Conservation (phyloP, 2,329 filamentous ascomycete species). For the Trichoderma guizhouense region DNA sequence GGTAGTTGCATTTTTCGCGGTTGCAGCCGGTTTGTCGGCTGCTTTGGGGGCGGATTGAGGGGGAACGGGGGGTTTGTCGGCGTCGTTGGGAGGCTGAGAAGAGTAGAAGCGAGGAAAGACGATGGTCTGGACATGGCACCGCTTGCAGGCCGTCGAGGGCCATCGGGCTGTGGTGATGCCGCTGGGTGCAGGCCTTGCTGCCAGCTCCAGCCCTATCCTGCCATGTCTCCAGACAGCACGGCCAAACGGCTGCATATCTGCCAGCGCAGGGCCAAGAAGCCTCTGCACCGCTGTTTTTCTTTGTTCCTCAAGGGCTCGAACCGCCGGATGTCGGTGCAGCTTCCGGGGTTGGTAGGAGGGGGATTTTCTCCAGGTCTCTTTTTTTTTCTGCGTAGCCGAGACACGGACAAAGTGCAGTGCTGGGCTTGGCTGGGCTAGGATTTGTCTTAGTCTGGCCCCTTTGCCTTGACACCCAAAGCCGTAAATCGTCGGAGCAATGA, state of each 20-base stretch:
- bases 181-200: conserved; percentile 1
- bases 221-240: conserved; percentile 32
- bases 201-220: conserved; percentile 25
- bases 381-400: neutral
- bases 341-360: neutral
- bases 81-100: conserved; percentile 25
- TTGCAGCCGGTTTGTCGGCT: neutral
- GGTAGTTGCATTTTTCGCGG: neutral
- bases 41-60: neutral
- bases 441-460: neutral
- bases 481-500: neutral
- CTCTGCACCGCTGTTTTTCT: conserved; percentile 7
- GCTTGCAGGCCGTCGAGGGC: conserved; percentile 21
- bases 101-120: conserved; percentile 25
- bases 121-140: conserved; percentile 25
- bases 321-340: conserved; percentile 4
- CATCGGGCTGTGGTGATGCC: neutral
- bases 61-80: conserved; percentile 7
- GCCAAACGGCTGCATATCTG: conserved; percentile 36
- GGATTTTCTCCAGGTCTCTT: neutral
- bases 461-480: conserved; percentile 6
- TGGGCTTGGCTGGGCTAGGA: neutral
- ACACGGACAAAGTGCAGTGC: neutral
- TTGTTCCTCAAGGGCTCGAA: neutral
- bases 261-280: conserved; percentile 17